Evolutionary conservation across 352 stramenopile genomes (phyloP).

Genomic region (Paralagenidium karlingii): DNA sequence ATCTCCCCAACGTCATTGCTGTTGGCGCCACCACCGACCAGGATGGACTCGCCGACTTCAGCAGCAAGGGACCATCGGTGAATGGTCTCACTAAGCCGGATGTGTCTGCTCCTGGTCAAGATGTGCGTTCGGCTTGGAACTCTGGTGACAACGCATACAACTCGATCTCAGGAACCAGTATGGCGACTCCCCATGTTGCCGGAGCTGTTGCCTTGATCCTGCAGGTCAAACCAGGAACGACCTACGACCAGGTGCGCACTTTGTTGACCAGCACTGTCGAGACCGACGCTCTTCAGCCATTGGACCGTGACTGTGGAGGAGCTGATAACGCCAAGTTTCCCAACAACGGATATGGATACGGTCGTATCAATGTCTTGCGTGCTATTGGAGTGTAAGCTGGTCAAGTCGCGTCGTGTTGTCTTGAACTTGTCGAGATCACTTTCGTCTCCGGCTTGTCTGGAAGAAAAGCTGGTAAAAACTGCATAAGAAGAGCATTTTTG

Average conservation of each 20-base stretch:
- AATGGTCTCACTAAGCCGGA: slow-evolving; percentile 32
- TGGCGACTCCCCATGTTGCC: slow-evolving; percentile 30
- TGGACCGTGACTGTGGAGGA: slow-evolving; percentile 13
- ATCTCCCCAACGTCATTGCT: slow-evolving; percentile 18
- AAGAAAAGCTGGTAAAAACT: too few relatives aligned
- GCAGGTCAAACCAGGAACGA: slow-evolving; percentile 16
- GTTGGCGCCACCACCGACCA: slow-evolving; percentile 18
- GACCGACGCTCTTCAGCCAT: not conserved
- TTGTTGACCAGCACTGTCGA: slow-evolving; percentile 7
- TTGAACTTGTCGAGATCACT: too few relatives aligned
- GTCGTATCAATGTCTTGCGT: slow-evolving; percentile 17
- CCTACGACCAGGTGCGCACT: slow-evolving; percentile 6
- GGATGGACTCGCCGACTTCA: slow-evolving; percentile 22
- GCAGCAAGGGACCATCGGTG: slow-evolving; percentile 18
- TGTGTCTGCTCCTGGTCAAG: slow-evolving; percentile 18
- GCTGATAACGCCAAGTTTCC: slow-evolving; percentile 18
- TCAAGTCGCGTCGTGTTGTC: too few relatives aligned
- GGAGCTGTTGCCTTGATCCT: slow-evolving; percentile 37
- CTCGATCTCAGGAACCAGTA: slow-evolving; percentile 36
- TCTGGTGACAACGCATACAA: slow-evolving; percentile 17
- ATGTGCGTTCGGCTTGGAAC: slow-evolving; percentile 22
- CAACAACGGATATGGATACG: slow-evolving; percentile 48
- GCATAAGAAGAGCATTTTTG: too few relatives aligned
- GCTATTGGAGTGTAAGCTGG: too few relatives aligned
- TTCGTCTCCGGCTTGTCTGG: too few relatives aligned